These are phyloP conservation scores for Onygenales sp. DNA, from an alignment of 2,329 filamentous ascomycete species.

Conservation along the genomic window DNA sequence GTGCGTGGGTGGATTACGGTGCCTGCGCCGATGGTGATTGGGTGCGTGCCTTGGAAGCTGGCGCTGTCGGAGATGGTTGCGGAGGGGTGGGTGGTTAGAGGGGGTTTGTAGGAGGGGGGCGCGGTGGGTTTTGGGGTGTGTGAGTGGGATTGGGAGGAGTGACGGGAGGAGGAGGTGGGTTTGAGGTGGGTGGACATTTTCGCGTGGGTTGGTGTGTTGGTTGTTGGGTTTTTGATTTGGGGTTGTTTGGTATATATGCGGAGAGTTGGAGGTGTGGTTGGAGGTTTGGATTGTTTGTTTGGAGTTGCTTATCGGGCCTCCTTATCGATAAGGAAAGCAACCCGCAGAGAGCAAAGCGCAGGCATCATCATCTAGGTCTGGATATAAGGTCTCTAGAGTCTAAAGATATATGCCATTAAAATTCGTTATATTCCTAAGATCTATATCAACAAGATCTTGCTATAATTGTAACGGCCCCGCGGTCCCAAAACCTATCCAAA, in stretches of 20 bases:
- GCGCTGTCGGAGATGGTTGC: slow-evolving; percentile 31
- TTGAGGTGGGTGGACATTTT: slow-evolving; percentile 14
- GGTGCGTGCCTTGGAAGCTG: slow-evolving; percentile 54
- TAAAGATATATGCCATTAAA: too few relatives aligned
- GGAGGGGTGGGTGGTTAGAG: slow-evolving; percentile 26
- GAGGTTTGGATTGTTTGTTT: not conserved
- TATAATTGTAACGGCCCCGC: too few relatives aligned
- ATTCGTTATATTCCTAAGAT: too few relatives aligned
- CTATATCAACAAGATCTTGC: too few relatives aligned
- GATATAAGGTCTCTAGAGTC: too few relatives aligned
- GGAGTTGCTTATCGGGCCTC: not conserved
- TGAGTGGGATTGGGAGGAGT: slow-evolving; percentile 7
- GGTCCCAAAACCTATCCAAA: too few relatives aligned
- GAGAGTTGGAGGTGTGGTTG: not conserved
- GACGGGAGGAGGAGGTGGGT: slow-evolving; percentile 16
- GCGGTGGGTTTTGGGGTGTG: slow-evolving; percentile 15
- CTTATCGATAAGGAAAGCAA: not conserved
- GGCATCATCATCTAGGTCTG: not conserved
- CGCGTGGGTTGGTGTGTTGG: slow-evolving; percentile 21
- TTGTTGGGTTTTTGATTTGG: not conserved
- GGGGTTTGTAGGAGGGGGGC: slow-evolving; percentile 20
- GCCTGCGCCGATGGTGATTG: slow-evolving; percentile 67
- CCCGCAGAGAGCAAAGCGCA: too few relatives aligned
- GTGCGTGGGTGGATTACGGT: slow-evolving; percentile 80
- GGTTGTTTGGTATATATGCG: not conserved